Percentiles rank a stretch among this genome's conserved stretches.
Conservation (phyloP, 257 asterid genomes). For the Solanum peruvianum region DNA sequence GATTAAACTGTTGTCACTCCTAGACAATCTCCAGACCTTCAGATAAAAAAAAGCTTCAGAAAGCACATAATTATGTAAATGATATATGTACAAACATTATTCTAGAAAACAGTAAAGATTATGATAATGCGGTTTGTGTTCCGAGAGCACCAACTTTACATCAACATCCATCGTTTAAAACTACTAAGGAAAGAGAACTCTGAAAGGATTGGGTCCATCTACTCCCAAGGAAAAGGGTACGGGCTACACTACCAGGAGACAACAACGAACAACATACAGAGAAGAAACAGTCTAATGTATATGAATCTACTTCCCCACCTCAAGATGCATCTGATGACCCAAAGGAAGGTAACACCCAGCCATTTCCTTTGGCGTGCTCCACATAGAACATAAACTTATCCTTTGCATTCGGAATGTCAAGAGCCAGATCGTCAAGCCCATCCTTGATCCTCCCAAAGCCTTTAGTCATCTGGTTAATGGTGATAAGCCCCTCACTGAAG, state of each 20-base stretch:
- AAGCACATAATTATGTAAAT: neutral
- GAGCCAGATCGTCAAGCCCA: slow-evolving; percentile 89
- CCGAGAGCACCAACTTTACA: slow-evolving; percentile 7
- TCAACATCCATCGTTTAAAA: neutral
- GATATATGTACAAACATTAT: neutral
- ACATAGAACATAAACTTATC: slow-evolving; percentile 59
- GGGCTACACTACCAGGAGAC: neutral
- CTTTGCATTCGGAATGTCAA: slow-evolving; percentile 84
- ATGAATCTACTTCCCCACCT: slow-evolving; percentile 11
- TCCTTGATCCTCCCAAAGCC: slow-evolving; percentile 83
- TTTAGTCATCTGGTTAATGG: slow-evolving; percentile 88
- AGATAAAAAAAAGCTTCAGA: neutral
- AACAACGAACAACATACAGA: slow-evolving; percentile 7
- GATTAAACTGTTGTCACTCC: neutral
- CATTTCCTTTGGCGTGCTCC: slow-evolving; percentile 42
- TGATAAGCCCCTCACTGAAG: slow-evolving; percentile 79
- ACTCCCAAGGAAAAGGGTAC: neutral
- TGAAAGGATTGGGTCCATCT: neutral
- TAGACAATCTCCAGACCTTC: neutral
- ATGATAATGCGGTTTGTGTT: neutral
- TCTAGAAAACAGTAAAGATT: neutral
- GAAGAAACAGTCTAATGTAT: neutral
- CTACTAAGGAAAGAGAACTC: neutral
- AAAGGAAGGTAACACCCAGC: slow-evolving; percentile 53
- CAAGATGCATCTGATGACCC: slow-evolving; percentile 3